Base-by-base conservation (phyloP, 73 alveolate species). In the Vitrella brassicaformis region DNA sequence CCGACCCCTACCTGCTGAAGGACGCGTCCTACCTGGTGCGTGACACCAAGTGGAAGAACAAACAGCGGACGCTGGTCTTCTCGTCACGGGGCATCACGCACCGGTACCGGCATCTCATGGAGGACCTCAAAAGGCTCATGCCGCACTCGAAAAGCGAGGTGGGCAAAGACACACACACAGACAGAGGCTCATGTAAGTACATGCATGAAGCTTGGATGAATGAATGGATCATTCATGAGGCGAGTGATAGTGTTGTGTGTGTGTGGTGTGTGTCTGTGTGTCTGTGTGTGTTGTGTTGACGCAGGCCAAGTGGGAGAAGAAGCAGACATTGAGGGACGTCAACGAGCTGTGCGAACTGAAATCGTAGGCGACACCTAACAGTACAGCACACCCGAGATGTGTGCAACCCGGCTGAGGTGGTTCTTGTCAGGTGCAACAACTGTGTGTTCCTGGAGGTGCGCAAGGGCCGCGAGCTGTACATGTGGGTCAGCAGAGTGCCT, bases 401-500 rank as follows among this genome's bases (percentile, higher is more conserved):
- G 28, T 25, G 25, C 10, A 1, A 25, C 28, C 30, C 30, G 9
- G 1, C 18, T 56, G 29, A 10, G 26, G 9, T n/a, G 1, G 27
- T n/a, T 56, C 69, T 25, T 56, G 25, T 8, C 69, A 56, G 90
- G 28, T 94, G 98, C 87, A 94, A 94, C 86, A 88, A 89, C 68
- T 89, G 93, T 73, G 85, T 94, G 19, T 94, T 86, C 82, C 86
- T 94, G 47, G 98, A 94, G 76, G 88, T 90, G 64, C 87, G 93
- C 31, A 90, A 88, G 73, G 80, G 90, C 71, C 22, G 25, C 32
- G 71, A 26, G 4, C 31, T 73, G 84, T 78, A 78, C 68, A 46
- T 94, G 91, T 94, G 98, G 98, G 72, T 94, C 31, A 82, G 89
- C 56, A 88, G 92, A 81, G 86, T 91, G 64, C 97, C 98, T 25